Percentiles rank a stretch among this genome's conserved stretches.
Conservation (phyloP, 352 stramenopile genomes). For the Phytopythium mirpurense region DNA sequence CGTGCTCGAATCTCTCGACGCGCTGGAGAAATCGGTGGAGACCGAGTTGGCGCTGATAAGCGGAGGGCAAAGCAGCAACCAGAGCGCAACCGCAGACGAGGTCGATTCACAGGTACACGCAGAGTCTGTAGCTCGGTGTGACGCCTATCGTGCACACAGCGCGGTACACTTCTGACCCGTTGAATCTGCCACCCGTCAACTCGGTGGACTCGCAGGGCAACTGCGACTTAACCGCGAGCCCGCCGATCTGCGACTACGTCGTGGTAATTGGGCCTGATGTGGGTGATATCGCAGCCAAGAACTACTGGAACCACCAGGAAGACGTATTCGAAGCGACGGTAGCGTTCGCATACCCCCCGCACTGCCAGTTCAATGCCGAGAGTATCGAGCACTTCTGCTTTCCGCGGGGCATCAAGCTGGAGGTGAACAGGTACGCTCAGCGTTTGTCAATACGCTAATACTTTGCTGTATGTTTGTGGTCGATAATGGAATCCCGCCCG, state of each 20-base stretch:
- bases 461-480: too few species aligned
- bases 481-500: too few species aligned
- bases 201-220: not conserved
- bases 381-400: slow-evolving; percentile 79
- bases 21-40: slow-evolving; percentile 31
- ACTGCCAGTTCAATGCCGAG: slow-evolving; percentile 61
- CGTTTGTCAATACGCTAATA: too few species aligned
- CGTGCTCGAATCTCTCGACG: slow-evolving; percentile 36
- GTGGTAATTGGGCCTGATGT: slow-evolving; percentile 41
- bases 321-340: slow-evolving; percentile 52
- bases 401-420: slow-evolving; percentile 27
- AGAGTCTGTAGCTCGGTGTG: too few species aligned
- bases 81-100: not conserved
- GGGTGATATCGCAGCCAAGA: slow-evolving; percentile 34
- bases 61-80: too few species aligned
- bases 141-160: too few species aligned
- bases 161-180: too few species aligned
- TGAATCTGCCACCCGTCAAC: too few species aligned
- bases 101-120: too few species aligned
- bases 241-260: slow-evolving; percentile 39
- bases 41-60: slow-evolving; percentile 18
- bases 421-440: not conserved
- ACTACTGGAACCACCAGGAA: slow-evolving; percentile 33
- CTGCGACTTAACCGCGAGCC: not conserved
- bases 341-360: slow-evolving; percentile 54